These are phyloP conservation scores for Saccharomycopsis sp. DNA, from an alignment of 805 yeast species.

Conservation along the genomic window DNA sequence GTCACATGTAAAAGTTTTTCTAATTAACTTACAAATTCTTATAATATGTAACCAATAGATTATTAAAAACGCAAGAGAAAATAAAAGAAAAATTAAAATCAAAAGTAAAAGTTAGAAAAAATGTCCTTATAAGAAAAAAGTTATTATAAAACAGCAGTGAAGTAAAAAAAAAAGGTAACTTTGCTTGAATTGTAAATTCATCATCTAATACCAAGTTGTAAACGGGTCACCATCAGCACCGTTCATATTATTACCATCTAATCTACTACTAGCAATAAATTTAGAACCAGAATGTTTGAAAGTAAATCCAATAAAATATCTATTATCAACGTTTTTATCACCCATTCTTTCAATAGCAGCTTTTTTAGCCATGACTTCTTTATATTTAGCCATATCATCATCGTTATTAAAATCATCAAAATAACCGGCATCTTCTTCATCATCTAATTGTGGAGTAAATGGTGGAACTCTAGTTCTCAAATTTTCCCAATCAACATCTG, in stretches of 20 bases:
- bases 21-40: neutral
- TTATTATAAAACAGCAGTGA: constrained; percentile 1
- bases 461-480: constrained; percentile 77
- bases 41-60: too few species aligned
- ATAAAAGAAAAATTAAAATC: constrained; percentile 1
- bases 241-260: neutral
- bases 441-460: constrained; percentile 91
- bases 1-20: neutral
- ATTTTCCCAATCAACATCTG: constrained; percentile 69
- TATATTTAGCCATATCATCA: constrained; percentile 94
- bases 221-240: constrained; percentile 16
- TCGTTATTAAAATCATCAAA: constrained; percentile 96
- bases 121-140: neutral
- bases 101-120: neutral
- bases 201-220: constrained; percentile 18
- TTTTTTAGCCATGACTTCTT: constrained; percentile 91
- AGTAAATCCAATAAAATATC: constrained; percentile 89
- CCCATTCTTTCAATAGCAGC: constrained; percentile 74
- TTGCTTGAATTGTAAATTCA: too few species aligned
- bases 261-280: constrained; percentile 11
- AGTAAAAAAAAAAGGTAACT: neutral
- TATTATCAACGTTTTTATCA: constrained; percentile 49
- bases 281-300: constrained; percentile 52
- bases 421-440: constrained; percentile 97
- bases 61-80: neutral